phyloP scores from a whole-genome alignment of 805 yeast species.

The Starmerella geochares region DNA sequence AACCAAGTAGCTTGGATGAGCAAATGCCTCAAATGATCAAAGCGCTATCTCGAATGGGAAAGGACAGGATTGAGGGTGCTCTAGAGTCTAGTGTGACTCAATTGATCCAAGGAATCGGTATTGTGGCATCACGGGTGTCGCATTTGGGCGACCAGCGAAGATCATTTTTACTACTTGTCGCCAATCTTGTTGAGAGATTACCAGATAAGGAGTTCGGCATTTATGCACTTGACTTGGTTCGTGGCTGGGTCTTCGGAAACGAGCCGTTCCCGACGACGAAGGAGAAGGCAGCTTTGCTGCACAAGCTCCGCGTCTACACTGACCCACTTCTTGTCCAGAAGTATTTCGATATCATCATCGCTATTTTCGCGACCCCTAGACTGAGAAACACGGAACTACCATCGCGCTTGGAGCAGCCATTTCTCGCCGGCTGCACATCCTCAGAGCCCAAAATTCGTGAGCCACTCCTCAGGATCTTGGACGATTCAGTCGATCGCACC shows the following conservation, averaged over 20 bases:
- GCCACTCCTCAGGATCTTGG: slow-evolving; percentile 68
- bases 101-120: slow-evolving; percentile 62
- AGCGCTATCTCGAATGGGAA: slow-evolving; percentile 44
- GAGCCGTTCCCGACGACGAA: slow-evolving; percentile 89
- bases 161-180: slow-evolving; percentile 71
- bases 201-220: slow-evolving; percentile 63
- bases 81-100: slow-evolving; percentile 29
- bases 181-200: slow-evolving; percentile 83
- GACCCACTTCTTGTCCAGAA: slow-evolving; percentile 60
- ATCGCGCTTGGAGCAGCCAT: slow-evolving; percentile 92
- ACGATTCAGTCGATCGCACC: slow-evolving; percentile 66
- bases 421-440: slow-evolving; percentile 70
- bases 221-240: slow-evolving; percentile 65
- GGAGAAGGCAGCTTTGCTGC: slow-evolving; percentile 87
- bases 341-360: slow-evolving; percentile 77
- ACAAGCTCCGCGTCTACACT: slow-evolving; percentile 82
- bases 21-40: slow-evolving; percentile 69
- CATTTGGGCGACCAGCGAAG: slow-evolving; percentile 89
- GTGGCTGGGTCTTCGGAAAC: slow-evolving; percentile 72
- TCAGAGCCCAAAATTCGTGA: slow-evolving; percentile 65
- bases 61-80: slow-evolving; percentile 21
- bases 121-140: slow-evolving; percentile 71
- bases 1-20: slow-evolving; percentile 65
- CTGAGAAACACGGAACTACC: slow-evolving; percentile 79
- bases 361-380: slow-evolving; percentile 70